Percentiles rank a stretch among this genome's conserved stretches.
These are phyloP conservation scores for Alopecurus myosuroides DNA, from an alignment of 176 grass and related monocot genomes.

Conservation along the genomic window DNA sequence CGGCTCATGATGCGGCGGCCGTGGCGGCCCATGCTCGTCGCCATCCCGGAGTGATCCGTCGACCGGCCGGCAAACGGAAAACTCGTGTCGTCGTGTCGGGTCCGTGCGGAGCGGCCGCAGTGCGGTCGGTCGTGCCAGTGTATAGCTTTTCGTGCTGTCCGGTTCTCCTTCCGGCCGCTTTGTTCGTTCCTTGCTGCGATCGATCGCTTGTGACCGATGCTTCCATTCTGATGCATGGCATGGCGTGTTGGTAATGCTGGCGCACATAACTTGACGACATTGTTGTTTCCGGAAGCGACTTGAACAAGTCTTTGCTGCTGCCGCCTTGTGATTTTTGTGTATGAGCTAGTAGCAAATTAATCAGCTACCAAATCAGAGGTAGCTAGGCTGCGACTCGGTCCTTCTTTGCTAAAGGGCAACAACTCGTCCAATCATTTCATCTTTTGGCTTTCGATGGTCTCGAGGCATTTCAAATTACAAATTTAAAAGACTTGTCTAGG, in stretches of 20 bases:
- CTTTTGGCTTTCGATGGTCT: not conserved
- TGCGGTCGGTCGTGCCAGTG: not conserved
- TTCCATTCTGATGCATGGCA: not conserved
- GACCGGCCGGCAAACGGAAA: not conserved
- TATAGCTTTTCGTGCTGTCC: conserved; percentile 25
- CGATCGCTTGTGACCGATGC: not conserved
- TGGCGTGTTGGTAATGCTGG: not conserved
- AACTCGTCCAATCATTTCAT: not conserved
- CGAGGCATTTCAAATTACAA: not conserved
- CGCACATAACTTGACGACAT: conserved; percentile 11
- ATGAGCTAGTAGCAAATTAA: not conserved
- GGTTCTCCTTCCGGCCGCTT: not conserved
- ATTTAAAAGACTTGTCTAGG: not conserved
- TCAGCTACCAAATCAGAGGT: not conserved
- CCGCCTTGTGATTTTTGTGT: not conserved
- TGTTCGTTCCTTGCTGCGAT: conserved; percentile 9
- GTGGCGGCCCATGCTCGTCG: conserved; percentile 75
- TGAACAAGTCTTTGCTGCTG: not conserved
- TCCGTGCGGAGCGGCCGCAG: not conserved
- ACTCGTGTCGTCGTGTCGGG: not conserved
- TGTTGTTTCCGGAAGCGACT: not conserved
- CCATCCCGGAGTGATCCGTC: conserved; percentile 71
- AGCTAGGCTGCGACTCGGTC: not conserved
- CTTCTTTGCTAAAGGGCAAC: conserved; percentile 4
- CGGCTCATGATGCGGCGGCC: conserved; percentile 56